phyloP scores from a whole-genome alignment of 495 filamentous ascomycete species.

The Darksidea phi region DNA sequence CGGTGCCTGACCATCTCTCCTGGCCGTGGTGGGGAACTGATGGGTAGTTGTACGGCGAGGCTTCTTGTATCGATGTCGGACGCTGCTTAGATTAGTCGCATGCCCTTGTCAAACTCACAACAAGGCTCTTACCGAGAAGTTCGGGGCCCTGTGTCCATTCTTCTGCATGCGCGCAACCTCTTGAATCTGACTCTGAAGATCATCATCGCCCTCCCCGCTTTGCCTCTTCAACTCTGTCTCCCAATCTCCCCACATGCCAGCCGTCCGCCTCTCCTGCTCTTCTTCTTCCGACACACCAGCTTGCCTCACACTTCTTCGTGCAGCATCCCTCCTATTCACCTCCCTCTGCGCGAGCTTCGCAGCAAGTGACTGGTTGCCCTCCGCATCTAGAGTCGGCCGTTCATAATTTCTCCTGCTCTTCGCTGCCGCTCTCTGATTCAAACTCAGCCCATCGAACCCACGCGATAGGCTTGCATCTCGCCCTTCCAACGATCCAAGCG shows the following conservation, averaged over 20 bases:
- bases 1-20: conserved; percentile 18
- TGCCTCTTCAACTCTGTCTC: conserved; percentile 38
- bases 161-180: conserved; percentile 27
- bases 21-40: conserved; percentile 31
- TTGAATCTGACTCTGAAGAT: conserved; percentile 35
- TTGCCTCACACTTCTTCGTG: conserved; percentile 55
- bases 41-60: conserved; percentile 34
- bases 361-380: conserved; percentile 70
- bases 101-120: not conserved
- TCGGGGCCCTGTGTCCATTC: conserved; percentile 14
- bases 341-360: conserved; percentile 74
- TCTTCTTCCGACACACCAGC: conserved; percentile 55
- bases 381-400: conserved; percentile 57
- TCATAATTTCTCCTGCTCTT: conserved; percentile 20
- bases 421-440: conserved; percentile 4
- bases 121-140: conserved; percentile 11
- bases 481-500: conserved; percentile 38
- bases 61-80: conserved; percentile 16
- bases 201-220: conserved; percentile 37
- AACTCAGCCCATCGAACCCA: conserved; percentile 19
- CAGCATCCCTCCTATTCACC: conserved; percentile 64
- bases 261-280: conserved; percentile 30
- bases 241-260: conserved; percentile 63
- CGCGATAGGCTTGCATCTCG: not conserved
- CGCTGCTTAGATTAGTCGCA: conserved; percentile 14